Evolutionary conservation across 1,139 yeast species (phyloP).

Genomic region (Blastobotrys serpentis): DNA sequence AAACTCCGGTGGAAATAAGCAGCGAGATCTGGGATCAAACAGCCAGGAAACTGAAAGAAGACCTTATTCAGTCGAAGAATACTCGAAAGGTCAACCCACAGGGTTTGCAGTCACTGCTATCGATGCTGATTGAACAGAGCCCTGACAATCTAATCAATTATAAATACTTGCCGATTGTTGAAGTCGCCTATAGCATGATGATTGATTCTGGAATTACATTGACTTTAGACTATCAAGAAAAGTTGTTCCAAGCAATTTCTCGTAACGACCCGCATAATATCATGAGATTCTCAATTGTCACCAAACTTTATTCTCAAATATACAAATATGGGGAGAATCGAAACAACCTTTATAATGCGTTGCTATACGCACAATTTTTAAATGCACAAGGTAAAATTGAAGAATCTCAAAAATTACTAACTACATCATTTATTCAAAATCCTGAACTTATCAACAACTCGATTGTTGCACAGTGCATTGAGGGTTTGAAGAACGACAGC

Average conservation of each 20-base stretch:
- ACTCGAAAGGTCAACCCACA: not conserved
- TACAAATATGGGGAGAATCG: constrained; percentile 6
- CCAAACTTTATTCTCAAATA: constrained; percentile 27
- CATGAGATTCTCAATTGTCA: constrained; percentile 18
- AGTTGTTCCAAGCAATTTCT: constrained; percentile 10
- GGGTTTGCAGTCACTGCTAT: not conserved
- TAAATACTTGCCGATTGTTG: constrained; percentile 18
- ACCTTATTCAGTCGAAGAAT: constrained; percentile 12
- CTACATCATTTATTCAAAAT: constrained; percentile 11
- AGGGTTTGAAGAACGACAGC: constrained; percentile 15
- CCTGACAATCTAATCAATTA: constrained; percentile 19
- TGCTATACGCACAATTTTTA: constrained; percentile 25
- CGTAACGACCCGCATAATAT: not conserved
- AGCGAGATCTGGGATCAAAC: constrained; percentile 11
- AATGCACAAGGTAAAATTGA: constrained; percentile 21
- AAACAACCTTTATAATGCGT: constrained; percentile 25
- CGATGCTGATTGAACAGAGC: constrained; percentile 16
- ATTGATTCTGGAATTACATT: constrained; percentile 6
- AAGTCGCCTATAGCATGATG: constrained; percentile 16
- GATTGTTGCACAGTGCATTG: constrained; percentile 12
- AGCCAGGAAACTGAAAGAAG: constrained; percentile 16
- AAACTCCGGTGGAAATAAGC: constrained; percentile 2
- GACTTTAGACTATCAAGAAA: constrained; percentile 2
- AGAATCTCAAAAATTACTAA: constrained; percentile 25
- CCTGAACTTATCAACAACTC: constrained; percentile 16